Conservation (phyloP, 345 rosid species). For the Sapria himalayana region DNA sequence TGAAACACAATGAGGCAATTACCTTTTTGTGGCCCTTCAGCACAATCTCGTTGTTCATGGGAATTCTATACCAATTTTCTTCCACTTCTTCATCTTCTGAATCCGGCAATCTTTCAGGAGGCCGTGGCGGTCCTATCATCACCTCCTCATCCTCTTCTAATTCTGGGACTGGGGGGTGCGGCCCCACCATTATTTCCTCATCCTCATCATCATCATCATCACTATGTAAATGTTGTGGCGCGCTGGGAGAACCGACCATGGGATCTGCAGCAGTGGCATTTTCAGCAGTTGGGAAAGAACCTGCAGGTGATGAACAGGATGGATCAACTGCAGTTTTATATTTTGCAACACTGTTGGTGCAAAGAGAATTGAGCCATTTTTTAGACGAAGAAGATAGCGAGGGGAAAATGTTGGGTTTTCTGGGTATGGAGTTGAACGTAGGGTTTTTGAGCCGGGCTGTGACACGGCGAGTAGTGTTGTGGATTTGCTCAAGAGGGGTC, state of each 20-base stretch:
- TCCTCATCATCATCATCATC: slow-evolving; percentile 1
- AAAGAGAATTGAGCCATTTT: slow-evolving; percentile 28
- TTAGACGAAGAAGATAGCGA: slow-evolving; percentile 39
- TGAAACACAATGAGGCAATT: not conserved
- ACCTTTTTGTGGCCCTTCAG: slow-evolving; percentile 88
- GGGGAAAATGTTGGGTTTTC: slow-evolving; percentile 15
- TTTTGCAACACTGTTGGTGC: slow-evolving; percentile 13
- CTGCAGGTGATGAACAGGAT: slow-evolving; percentile 16
- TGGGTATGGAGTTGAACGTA: slow-evolving; percentile 1
- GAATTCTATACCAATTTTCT: slow-evolving; percentile 41
- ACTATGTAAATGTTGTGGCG: too few species aligned
- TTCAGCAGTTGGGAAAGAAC: too few species aligned
- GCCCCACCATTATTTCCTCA: slow-evolving; percentile 2
- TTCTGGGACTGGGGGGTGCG: slow-evolving; percentile 7
- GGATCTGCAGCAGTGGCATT: too few species aligned
- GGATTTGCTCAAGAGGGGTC: slow-evolving; percentile 42
- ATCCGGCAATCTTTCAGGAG: slow-evolving; percentile 18
- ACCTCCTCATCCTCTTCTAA: slow-evolving; percentile 5
- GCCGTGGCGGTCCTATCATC: slow-evolving; percentile 46
- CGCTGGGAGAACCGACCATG: too few species aligned
- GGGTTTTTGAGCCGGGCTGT: slow-evolving; percentile 3
- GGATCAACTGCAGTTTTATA: slow-evolving; percentile 15
- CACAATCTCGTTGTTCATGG: slow-evolving; percentile 67
- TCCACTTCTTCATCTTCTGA: slow-evolving; percentile 23
- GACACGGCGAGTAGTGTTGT: slow-evolving; percentile 56